phyloP scores from a whole-genome alignment of 345 rosid genomes.

The Tarenaya hassleriana region DNA sequence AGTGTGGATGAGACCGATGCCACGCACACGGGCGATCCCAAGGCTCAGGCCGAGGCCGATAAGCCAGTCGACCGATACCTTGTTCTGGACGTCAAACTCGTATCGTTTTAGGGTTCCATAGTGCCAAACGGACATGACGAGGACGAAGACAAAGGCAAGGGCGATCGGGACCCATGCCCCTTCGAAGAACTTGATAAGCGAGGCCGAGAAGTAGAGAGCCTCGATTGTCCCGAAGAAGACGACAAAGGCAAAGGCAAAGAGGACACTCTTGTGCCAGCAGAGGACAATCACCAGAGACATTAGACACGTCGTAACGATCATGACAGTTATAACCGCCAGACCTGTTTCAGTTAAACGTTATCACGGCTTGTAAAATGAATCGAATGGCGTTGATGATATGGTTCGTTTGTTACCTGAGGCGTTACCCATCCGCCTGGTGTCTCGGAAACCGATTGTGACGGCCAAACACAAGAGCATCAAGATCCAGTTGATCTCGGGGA shows the following conservation, averaged over 20 bases:
- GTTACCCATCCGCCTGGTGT: slow-evolving; percentile 73
- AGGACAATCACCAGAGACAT: slow-evolving; percentile 93
- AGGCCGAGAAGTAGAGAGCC: slow-evolving; percentile 90
- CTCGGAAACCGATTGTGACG: slow-evolving; percentile 83
- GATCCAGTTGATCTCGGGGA: slow-evolving; percentile 91
- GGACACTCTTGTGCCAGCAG: slow-evolving; percentile 82
- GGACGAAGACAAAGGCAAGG: slow-evolving; percentile 63
- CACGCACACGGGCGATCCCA: slow-evolving; percentile 82
- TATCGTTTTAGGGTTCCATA: slow-evolving; percentile 77
- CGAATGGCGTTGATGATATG: too few relatives aligned
- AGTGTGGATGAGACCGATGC: slow-evolving; percentile 86
- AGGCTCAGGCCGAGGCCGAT: slow-evolving; percentile 73
- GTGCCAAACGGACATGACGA: slow-evolving; percentile 87
- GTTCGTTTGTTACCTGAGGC: slow-evolving; percentile 62
- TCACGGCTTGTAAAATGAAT: too few relatives aligned
- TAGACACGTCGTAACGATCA: slow-evolving; percentile 93
- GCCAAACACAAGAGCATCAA: slow-evolving; percentile 85
- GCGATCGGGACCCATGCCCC: slow-evolving; percentile 99
- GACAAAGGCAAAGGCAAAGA: slow-evolving; percentile 61
- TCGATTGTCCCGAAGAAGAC: slow-evolving; percentile 81
- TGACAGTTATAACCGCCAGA: slow-evolving; percentile 96
- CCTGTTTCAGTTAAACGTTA: too few relatives aligned
- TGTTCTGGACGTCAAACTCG: slow-evolving; percentile 86
- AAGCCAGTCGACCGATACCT: slow-evolving; percentile 88
- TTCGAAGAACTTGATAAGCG: slow-evolving; percentile 83